These are phyloP conservation scores for Candida tetrigidarum DNA, from an alignment of 1,139 yeast genomes.

Conservation along the genomic window DNA sequence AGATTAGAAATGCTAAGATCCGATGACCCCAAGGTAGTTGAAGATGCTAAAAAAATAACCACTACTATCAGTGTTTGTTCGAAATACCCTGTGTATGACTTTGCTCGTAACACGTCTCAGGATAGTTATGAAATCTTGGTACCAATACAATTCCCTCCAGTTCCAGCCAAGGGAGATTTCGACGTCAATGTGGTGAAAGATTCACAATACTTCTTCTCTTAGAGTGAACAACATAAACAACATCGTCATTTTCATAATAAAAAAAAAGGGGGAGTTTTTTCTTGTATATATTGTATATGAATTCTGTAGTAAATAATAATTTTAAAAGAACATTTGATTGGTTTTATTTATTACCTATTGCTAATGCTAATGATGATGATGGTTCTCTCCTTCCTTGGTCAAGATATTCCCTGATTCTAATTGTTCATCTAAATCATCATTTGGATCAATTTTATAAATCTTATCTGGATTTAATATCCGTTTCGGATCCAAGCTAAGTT, in stretches of 20 bases:
- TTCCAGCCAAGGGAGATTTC: constrained; percentile 84
- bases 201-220: constrained; percentile 80
- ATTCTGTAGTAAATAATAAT: neutral
- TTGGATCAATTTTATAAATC: constrained; percentile 38
- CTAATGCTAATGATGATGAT: neutral
- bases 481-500: constrained; percentile 43
- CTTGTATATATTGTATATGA: constrained; percentile 7
- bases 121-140: constrained; percentile 43
- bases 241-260: too few relatives aligned
- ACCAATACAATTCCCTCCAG: constrained; percentile 72
- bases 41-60: constrained; percentile 59
- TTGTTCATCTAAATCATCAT: constrained; percentile 36
- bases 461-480: constrained; percentile 50
- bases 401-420: constrained; percentile 24
- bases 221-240: neutral
- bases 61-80: constrained; percentile 78
- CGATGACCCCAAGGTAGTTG: constrained; percentile 49
- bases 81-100: constrained; percentile 33
- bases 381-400: neutral
- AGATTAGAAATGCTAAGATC: constrained; percentile 63
- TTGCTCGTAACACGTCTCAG: constrained; percentile 13
- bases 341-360: neutral
- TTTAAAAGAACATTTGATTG: too few relatives aligned
- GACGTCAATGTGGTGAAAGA: constrained; percentile 74
- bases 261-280: neutral